Evolutionary conservation across 1,284 basidiomycete genomes (phyloP), one percentile per base, ranked within the genome.

Genomic region (Moniliella sp.): DNA sequence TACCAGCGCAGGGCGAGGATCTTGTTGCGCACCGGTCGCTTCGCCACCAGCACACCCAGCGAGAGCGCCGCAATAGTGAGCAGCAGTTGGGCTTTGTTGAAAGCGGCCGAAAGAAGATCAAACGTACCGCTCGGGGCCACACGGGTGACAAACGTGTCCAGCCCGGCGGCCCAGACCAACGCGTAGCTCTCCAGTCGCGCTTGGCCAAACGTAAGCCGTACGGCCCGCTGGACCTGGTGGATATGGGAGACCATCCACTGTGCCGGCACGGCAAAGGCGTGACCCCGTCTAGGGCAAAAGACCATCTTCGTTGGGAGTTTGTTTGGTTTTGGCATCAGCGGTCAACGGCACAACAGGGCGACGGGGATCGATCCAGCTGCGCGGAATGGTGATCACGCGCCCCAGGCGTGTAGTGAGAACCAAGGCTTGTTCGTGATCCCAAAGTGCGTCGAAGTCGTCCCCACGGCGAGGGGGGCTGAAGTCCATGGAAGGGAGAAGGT

Each of bases 71-170:
- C 62, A 10, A 91, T 71, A 0, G 84, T 94, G 27, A 84, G 58
- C 39, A 91, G 70, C 17, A 97, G 67, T 62, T 97, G 88, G 0
- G 66, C 66, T 66, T 94, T 93, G 66, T 94, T 94, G 63, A 97
- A 97, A 8, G 33, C 39, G 5, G 43, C 42, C 32, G 18, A 18
- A 71, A 61, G 80, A 73, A 54, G 71, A 55, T 97, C 88, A 52
- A 97, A 97, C 15, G 80, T 82, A 15, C 74, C 75, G 2, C 78
- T 82, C 0, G 91, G 83, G 23, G 79, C 71, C 3, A 82, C 69
- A 10, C 80, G 70, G 4, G 78, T 78, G 18, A 73, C 64, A 67
- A 93, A 88, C 40, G 86, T 65, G 61, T 94, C 88, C 10, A 84
- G 67, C 3, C 84, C 84, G 43, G 75, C 73, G 0, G 74, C 73